Base-by-base conservation (phyloP, 2,329 filamentous ascomycete genomes). In the Amylocarpus encephaloides region DNA sequence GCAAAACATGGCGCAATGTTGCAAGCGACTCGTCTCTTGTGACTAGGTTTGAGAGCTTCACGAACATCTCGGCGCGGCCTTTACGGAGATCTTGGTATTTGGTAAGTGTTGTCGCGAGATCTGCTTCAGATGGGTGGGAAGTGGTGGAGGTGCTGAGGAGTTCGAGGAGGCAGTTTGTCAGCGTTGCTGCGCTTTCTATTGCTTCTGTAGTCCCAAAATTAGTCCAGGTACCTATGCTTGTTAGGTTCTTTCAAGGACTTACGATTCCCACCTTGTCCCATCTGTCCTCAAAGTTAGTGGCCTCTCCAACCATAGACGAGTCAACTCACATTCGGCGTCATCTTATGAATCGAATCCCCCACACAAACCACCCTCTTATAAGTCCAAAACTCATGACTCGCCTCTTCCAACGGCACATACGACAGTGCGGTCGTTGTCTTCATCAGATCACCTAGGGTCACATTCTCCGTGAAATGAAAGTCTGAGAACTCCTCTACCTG, bases 211-310 rank as follows among this genome's bases (percentile, higher is more conserved):
- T 22, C 7, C 18, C 15, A 15, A 19, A 32, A 16, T 35, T 34
- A 4, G 16, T 12, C 5, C 13, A 16, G 29, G 1, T 11, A 2
- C 1, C 19, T 18, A 12, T 5, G 40, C 2, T 5, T 43, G 5
- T 2, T 1, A 29, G 40, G 7, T 43, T 10, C 39, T n/a, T n/a
- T n/a, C n/a, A n/a, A n/a, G 10, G 15, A 22, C 30, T 35, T 46
- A 46, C 43, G 62, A 52, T 72, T 72, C 13, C 66, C 70, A 0
- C 70, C 70, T 58, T 70, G 68, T 7, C 69, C 70, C 16, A 50
- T 35, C 53, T 56, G 16, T 33, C 9, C 16, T 15, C 7, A 11
- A 33, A 2, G 10, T 46, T 38, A 46, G 43, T 16, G 22, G 2
- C 15, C 3, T 1, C 5, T 13, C 13, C 7, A 6, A 18, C 16